Conservation (phyloP, 2,329 filamentous ascomycete species). For the Xylariaceae sp. region DNA sequence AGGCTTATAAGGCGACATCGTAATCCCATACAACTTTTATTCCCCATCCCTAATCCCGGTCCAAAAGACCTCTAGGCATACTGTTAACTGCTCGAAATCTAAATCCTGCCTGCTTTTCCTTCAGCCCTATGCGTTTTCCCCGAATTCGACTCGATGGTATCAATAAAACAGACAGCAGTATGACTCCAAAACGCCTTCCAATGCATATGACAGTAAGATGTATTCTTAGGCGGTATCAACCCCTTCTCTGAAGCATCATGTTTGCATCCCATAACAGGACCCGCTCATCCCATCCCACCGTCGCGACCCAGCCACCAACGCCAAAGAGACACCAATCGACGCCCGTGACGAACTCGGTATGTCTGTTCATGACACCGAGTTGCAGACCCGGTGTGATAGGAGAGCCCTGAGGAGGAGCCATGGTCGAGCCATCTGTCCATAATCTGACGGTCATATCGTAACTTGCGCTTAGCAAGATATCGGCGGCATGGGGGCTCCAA, state of each 20-base stretch:
- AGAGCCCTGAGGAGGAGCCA: conserved; percentile 31
- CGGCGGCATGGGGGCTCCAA: conserved; percentile 91
- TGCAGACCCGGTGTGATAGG: conserved; percentile 56
- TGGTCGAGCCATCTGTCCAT: conserved; percentile 70
- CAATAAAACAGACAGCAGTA: conserved; percentile 8
- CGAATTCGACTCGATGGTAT: conserved; percentile 13
- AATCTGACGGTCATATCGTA: conserved; percentile 98
- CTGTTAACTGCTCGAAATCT: too few relatives aligned
- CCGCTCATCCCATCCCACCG: conserved; percentile 88
- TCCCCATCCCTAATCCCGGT: too few relatives aligned
- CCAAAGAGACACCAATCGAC: conserved; percentile 98
- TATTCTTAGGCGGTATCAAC: conserved; percentile 5
- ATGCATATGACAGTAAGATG: conserved; percentile 9
- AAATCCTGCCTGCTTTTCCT: too few relatives aligned
- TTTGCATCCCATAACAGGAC: conserved; percentile 87
- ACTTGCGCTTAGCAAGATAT: conserved; percentile 80
- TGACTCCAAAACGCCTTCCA: conserved; percentile 15
- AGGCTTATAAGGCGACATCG: too few relatives aligned
- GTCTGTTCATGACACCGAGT: conserved; percentile 80
- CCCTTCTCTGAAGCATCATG: conserved; percentile 26
- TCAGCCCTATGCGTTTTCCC: not conserved
- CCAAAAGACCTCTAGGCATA: too few relatives aligned
- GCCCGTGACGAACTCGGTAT: conserved; percentile 94
- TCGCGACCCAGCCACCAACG: conserved; percentile 90
- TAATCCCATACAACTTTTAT: too few relatives aligned